Evolutionary conservation across 164 flowering plant genomes (phyloP), one percentile per base, ranked within the genome.

Genomic region (Tetracentron sinense): DNA sequence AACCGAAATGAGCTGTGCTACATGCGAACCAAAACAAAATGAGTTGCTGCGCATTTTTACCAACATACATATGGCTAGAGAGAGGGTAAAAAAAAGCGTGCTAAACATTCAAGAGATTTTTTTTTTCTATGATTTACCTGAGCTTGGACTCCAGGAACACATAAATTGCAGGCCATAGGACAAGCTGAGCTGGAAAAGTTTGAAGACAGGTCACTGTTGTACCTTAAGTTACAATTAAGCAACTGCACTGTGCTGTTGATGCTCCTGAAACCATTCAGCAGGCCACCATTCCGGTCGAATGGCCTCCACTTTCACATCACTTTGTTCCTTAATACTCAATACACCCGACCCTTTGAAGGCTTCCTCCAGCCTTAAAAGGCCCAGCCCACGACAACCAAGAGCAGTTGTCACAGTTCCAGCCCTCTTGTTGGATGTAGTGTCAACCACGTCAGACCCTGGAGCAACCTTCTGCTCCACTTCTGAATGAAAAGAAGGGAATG

Each of bases 221-320:
- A 4, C 8, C 8, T 33, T 33, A 51, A 23, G 7, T n/a, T 11
- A 23, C 67, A 27, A 17, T n/a, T 55, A 86, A 16, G 83, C 84
- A 65, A 58, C 75, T 2, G 79, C 78, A 66, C 31, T 72, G 25
- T 79, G 72, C 21, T 73, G 69, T 71, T 82, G 75, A 66, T 77
- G 65, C 14, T 83, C 82, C 22, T 47, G 77, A 60, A 75, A 66
- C 97, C 97, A 94, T 62, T 91, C 89, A 48, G 75, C 60, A 20
- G 99, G 96, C 99, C 97, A 94, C 99, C 99, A 94, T 29, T 87
- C 71, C 19, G 99, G 99, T 74, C 71, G 80, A 46, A 75, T 65
- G 33, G 79, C 73, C 69, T 85, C 78, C 53, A 88, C 85, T 53
- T 77, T 81, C 16, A 89, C 74, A 69, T 80, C 74, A 29, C 85